phyloP scores from a whole-genome alignment of 768 basidiomycete genomes.

The Hygrophorus russula region DNA sequence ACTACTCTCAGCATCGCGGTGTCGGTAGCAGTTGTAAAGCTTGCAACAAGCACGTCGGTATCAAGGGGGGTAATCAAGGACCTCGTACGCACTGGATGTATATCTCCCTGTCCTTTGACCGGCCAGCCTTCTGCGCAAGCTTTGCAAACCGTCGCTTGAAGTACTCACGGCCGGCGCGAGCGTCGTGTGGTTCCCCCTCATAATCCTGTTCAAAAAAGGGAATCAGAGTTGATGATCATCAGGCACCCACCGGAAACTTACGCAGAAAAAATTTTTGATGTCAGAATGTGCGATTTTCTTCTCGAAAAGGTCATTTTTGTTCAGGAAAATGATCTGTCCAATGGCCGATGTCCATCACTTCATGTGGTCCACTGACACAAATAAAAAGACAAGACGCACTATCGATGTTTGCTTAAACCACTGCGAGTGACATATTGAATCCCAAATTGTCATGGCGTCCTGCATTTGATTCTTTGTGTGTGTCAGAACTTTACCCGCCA shows the following conservation, averaged over 20 bases:
- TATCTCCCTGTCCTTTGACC: slow-evolving; percentile 80
- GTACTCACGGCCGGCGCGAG: slow-evolving; percentile 73
- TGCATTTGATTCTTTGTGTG: slow-evolving; percentile 89
- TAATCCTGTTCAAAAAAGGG: slow-evolving; percentile 47
- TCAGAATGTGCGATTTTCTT: slow-evolving; percentile 72
- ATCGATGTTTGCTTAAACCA: slow-evolving; percentile 95
- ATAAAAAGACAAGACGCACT: slow-evolving; percentile 30
- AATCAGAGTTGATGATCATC: slow-evolving; percentile 1
- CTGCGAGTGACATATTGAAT: slow-evolving; percentile 94
- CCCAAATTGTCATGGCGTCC: slow-evolving; percentile 98
- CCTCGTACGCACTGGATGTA: slow-evolving; percentile 73
- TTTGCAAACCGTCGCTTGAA: slow-evolving; percentile 80
- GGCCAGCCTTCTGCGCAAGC: slow-evolving; percentile 75
- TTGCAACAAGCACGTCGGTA: slow-evolving; percentile 17
- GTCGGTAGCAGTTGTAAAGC: slow-evolving; percentile 86
- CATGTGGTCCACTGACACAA: too few relatives aligned
- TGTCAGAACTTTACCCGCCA: slow-evolving; percentile 3
- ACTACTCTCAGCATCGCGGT: slow-evolving; percentile 81
- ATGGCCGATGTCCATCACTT: too few relatives aligned
- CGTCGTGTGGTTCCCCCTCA: slow-evolving; percentile 66
- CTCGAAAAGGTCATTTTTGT: slow-evolving; percentile 91
- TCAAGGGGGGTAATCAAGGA: not conserved
- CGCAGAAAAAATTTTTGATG: slow-evolving; percentile 85
- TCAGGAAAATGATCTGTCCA: slow-evolving; percentile 80
- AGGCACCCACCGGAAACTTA: slow-evolving; percentile 20